These are phyloP conservation scores for Ophiostoma sp. DNA, from an alignment of 2,329 filamentous ascomycete genomes.

Conservation along the genomic window DNA sequence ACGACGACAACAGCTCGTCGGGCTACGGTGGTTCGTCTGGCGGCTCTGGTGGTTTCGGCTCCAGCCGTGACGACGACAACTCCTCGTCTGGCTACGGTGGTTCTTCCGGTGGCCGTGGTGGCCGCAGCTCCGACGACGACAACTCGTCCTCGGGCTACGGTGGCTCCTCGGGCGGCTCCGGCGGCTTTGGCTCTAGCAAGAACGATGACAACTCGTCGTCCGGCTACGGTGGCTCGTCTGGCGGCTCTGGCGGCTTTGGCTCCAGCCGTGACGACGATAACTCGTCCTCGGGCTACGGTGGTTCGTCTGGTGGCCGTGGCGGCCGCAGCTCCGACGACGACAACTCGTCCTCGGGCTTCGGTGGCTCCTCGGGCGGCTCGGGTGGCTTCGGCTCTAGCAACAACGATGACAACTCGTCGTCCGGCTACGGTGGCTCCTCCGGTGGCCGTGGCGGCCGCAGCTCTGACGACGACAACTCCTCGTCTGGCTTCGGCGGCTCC, in stretches of 20 bases:
- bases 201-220: conserved; percentile 18
- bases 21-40: neutral
- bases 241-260: conserved; percentile 7
- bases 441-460: conserved; percentile 22
- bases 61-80: conserved; percentile 34
- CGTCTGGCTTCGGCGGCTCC: neutral
- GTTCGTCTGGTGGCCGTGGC: conserved; percentile 20
- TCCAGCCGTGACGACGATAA: conserved; percentile 33
- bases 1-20: conserved; percentile 18
- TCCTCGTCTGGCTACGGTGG: conserved; percentile 29
- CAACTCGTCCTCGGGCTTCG: neutral
- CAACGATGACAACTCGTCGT: conserved; percentile 17
- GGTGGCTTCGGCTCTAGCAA: conserved; percentile 21
- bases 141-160: neutral
- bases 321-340: conserved; percentile 15
- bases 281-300: conserved; percentile 30
- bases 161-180: conserved; percentile 19
- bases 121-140: conserved; percentile 10
- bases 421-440: conserved; percentile 25
- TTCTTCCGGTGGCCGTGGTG: conserved; percentile 23
- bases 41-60: conserved; percentile 2
- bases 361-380: conserved; percentile 15
- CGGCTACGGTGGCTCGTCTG: conserved; percentile 23
- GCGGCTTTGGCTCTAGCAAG: conserved; percentile 11
- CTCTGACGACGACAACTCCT: conserved; percentile 23